phyloP scores from a whole-genome alignment of 495 filamentous ascomycete genomes.

The Aspergillus asperescens region DNA sequence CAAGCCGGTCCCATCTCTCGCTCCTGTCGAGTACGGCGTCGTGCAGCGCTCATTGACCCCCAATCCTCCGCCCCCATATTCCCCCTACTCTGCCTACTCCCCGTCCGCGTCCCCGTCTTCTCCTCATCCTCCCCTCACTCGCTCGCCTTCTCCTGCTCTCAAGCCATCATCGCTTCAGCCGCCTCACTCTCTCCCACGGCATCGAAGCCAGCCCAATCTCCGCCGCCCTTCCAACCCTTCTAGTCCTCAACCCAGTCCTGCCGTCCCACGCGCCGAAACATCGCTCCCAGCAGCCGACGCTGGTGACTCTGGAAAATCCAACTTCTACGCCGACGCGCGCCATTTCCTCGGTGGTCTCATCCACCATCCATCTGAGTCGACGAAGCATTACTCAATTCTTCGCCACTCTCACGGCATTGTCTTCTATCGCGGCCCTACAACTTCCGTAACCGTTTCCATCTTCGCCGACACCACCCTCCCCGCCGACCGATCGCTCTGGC shows the following conservation, averaged over 20 bases:
- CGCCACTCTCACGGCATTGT: slow-evolving; percentile 59
- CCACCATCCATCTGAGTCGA: slow-evolving; percentile 56
- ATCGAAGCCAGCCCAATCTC: slow-evolving; percentile 13
- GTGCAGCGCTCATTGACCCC: slow-evolving; percentile 8
- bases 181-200: slow-evolving; percentile 7
- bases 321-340: slow-evolving; percentile 46
- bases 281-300: background rate
- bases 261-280: slow-evolving; percentile 9
- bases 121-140: background rate
- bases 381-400: slow-evolving; percentile 61
- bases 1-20: slow-evolving; percentile 3
- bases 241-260: background rate
- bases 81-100: background rate
- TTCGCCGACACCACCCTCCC: slow-evolving; percentile 56
- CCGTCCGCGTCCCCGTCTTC: background rate
- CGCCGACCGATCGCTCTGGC: slow-evolving; percentile 54
- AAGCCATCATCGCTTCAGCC: slow-evolving; percentile 8
- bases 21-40: background rate
- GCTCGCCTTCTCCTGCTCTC: too few species aligned
- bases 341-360: slow-evolving; percentile 62
- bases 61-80: slow-evolving; percentile 7
- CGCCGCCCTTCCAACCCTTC: background rate
- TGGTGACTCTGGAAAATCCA: slow-evolving; percentile 31
- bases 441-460: slow-evolving; percentile 56
- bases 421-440: slow-evolving; percentile 58